Evolutionary conservation across 1,284 basidiomycete species (phyloP), one percentile per base, ranked within the genome.

Genomic region (Rhodotorula sp.): DNA sequence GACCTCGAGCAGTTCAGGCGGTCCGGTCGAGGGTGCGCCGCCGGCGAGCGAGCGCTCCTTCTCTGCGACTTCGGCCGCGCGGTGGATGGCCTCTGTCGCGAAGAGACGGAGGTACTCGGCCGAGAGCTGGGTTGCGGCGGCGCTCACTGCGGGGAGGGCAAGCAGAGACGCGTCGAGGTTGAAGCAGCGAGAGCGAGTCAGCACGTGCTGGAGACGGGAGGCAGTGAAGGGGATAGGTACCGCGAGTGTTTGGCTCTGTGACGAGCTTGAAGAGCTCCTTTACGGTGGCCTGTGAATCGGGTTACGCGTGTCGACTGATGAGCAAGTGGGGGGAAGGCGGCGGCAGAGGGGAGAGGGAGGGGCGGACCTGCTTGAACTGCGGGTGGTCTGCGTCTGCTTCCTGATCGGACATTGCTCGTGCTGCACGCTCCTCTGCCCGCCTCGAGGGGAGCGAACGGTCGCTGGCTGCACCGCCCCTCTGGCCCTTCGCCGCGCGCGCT

Each of bases 81-180:
- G 64, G 48, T 76, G 74, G 25, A 71, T 56, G 13, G 71, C 70
- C 50, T 73, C 70, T 5, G 71, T 67, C 7, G 76, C 57, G 41
- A 77, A 70, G 21, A 77, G 64, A 42, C 72, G 71, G 14, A 77
- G 69, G 54, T 77, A 77, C 54, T 77, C 74, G 25, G 71, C 57
- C 3, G 57, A 65, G 44, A 77, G 68, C 27, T 70, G 71, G 9
- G 72, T 54, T 10, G 71, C 69, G n/a, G 69, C 60, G 3, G 65
- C 59, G 53, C 60, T 71, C 56, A 74, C 75, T 75, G 66, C 4
- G 23, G 25, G 41, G 7, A 19, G 21, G 34, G 34, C 3, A 34
- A 34, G 34, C 12, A 0, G 34, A 13, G 46, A 25, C 23, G 55
- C 42, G 48, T 23, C 13, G 44, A 14, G 13, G 27, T 1, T 34